A percentile compares a stretch with the other conserved stretches of the same genome.
Evolutionary conservation across 306 rosid species (phyloP).

Genomic region (Rubus idaeus): DNA sequence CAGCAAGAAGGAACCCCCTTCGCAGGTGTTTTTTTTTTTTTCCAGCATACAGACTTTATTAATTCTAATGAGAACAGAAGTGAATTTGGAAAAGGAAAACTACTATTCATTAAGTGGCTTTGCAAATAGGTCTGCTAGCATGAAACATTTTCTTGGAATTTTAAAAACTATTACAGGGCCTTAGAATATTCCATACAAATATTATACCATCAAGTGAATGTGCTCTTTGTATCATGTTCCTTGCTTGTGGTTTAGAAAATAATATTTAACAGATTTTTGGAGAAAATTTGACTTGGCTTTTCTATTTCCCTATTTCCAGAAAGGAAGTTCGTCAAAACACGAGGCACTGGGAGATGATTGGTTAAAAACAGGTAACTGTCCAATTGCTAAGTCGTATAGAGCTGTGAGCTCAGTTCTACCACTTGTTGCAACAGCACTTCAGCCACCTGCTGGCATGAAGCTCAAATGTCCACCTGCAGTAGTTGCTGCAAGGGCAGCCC

Average conservation of each 20-base stretch:
- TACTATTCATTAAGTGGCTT: background rate
- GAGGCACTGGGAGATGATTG: slow-evolving; percentile 80
- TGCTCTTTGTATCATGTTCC: background rate
- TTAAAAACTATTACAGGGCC: background rate
- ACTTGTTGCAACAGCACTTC: slow-evolving; percentile 63
- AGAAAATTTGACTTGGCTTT: background rate
- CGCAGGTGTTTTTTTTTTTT: background rate
- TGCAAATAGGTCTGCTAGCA: background rate
- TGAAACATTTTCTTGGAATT: background rate
- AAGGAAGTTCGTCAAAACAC: slow-evolving; percentile 56
- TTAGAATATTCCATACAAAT: background rate
- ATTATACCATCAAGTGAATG: background rate
- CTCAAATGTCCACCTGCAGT: slow-evolving; percentile 72
- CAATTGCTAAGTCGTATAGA: slow-evolving; percentile 79
- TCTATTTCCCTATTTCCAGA: slow-evolving; percentile 33
- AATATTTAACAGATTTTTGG: background rate
- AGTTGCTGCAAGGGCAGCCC: slow-evolving; percentile 90
- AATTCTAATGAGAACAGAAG: background rate
- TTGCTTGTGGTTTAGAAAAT: background rate
- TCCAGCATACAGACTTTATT: background rate
- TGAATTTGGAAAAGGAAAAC: background rate
- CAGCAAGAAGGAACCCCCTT: background rate
- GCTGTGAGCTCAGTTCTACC: slow-evolving; percentile 72
- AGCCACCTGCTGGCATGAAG: slow-evolving; percentile 70
- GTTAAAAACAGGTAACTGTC: slow-evolving; percentile 72